A percentile compares a stretch with the other conserved stretches of the same genome.
phyloP scores from a whole-genome alignment of 768 basidiomycete species.

The Dictyophora rubrovolvata region DNA sequence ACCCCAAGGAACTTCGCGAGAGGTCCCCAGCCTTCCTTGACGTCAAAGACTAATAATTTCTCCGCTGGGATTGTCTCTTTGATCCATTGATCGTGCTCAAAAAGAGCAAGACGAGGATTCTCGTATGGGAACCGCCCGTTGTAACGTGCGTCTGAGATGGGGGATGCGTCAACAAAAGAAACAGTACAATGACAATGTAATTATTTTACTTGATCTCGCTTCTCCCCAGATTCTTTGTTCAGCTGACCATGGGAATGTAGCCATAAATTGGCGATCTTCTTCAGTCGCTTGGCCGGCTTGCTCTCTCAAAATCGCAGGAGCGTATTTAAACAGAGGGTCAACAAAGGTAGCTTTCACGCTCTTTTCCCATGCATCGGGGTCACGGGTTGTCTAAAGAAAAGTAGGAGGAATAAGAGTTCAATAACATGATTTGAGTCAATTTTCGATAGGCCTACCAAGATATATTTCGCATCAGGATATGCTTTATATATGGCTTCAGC shows the following conservation, averaged over 20 bases:
- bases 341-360: background rate
- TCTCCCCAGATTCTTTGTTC: background rate
- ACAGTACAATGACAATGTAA: too few relatives aligned
- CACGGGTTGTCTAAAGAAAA: background rate
- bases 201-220: too few relatives aligned
- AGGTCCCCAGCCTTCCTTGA: constrained; percentile 2
- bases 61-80: constrained; percentile 1
- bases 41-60: constrained; percentile 1
- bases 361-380: background rate
- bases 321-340: background rate
- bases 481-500: background rate
- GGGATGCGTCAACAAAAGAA: too few relatives aligned
- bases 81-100: background rate
- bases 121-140: background rate
- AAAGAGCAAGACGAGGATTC: background rate
- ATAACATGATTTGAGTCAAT: background rate
- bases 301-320: background rate
- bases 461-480: constrained; percentile 7
- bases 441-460: background rate
- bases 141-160: background rate
- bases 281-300: background rate
- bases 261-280: background rate
- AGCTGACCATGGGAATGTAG: background rate
- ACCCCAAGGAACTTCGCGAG: constrained; percentile 3
- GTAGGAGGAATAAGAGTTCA: background rate